Percentiles rank a stretch among this genome's conserved stretches.
Evolutionary conservation across 805 yeast genomes (phyloP).

Genomic region (Clavispora vitiphila): DNA sequence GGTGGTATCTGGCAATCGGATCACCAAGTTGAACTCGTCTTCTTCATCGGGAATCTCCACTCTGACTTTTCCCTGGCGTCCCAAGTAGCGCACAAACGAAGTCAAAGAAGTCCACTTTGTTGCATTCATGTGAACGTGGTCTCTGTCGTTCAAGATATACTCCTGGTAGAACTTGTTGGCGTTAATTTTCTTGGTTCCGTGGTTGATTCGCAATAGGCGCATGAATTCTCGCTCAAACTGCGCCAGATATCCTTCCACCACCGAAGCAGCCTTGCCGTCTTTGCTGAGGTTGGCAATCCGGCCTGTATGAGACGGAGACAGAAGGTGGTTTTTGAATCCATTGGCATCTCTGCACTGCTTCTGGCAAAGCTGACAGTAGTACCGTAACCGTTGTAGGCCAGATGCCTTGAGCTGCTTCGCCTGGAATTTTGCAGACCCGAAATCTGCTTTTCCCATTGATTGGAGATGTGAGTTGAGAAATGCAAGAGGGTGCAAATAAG

Average conservation of each 20-base stretch:
- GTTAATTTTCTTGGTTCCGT: constrained; percentile 75
- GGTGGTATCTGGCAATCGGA: constrained; percentile 24
- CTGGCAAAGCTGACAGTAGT: constrained; percentile 87
- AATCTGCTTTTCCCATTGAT: constrained; percentile 31
- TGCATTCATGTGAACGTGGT: constrained; percentile 88
- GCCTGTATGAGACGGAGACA: constrained; percentile 70
- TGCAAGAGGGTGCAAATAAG: no score
- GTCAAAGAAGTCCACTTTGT: constrained; percentile 74
- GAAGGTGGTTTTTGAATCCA: constrained; percentile 88
- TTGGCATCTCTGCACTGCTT: constrained; percentile 96
- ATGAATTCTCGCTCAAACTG: constrained; percentile 64
- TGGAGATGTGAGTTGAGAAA: no score
- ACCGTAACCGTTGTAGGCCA: constrained; percentile 81
- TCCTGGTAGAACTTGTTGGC: constrained; percentile 90
- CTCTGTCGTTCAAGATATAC: constrained; percentile 65
- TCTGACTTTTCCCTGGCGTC: constrained; percentile 48
- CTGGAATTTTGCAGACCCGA: constrained; percentile 54
- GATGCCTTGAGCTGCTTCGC: constrained; percentile 73
- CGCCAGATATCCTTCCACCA: constrained; percentile 54
- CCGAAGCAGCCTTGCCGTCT: constrained; percentile 40
- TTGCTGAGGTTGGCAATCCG: constrained; percentile 37
- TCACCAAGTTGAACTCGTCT: constrained; percentile 33
- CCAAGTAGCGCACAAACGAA: constrained; percentile 59
- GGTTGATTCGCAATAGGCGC: constrained; percentile 54
- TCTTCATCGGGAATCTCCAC: constrained; percentile 35